These are phyloP conservation scores for Neocallimastix lanati DNA, from an alignment of 192 early-diverging fungal species.

Conservation along the genomic window DNA sequence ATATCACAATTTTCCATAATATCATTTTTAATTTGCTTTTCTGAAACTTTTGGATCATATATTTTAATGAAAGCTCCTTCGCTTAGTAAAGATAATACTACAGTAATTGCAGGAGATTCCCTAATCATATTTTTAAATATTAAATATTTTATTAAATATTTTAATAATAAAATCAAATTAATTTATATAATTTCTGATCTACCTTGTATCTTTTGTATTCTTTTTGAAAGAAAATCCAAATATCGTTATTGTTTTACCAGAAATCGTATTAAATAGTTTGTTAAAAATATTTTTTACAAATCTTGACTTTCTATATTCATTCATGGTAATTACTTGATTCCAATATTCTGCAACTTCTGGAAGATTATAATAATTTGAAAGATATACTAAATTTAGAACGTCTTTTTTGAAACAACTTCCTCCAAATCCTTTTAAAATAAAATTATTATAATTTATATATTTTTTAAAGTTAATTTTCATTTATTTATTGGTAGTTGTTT, in stretches of 20 bases:
- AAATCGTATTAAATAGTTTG: constrained; percentile 57
- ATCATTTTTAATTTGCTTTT: constrained; percentile 48
- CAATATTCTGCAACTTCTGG: constrained; percentile 87
- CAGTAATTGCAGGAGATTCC: constrained; percentile 73
- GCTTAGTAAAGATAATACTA: constrained; percentile 60
- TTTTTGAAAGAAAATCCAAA: constrained; percentile 92
- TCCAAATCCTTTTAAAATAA: constrained; percentile 40
- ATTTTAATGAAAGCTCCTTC: constrained; percentile 55
- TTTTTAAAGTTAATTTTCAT: too few species aligned
- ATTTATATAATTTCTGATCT: too few species aligned
- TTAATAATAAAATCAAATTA: too few species aligned
- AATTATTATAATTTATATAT: too few species aligned
- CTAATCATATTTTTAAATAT: constrained; percentile 5
- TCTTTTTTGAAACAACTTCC: constrained; percentile 94
- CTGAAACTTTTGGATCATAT: constrained; percentile 79
- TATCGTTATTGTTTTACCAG: constrained; percentile 59
- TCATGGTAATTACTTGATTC: constrained; percentile 75
- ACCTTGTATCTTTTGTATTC: constrained; percentile 71
- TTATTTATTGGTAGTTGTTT: too few species aligned
- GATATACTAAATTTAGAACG: constrained; percentile 75
- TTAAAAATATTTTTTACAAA: constrained; percentile 57
- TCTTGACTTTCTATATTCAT: constrained; percentile 77
- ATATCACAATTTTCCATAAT: constrained; percentile 31
- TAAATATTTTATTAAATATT: too few species aligned
- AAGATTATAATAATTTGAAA: constrained; percentile 60